A percentile compares a stretch with the other conserved stretches of the same genome.
These are phyloP conservation scores for Wickerhamomyces queroliae DNA, from an alignment of 805 yeast species.

Conservation along the genomic window DNA sequence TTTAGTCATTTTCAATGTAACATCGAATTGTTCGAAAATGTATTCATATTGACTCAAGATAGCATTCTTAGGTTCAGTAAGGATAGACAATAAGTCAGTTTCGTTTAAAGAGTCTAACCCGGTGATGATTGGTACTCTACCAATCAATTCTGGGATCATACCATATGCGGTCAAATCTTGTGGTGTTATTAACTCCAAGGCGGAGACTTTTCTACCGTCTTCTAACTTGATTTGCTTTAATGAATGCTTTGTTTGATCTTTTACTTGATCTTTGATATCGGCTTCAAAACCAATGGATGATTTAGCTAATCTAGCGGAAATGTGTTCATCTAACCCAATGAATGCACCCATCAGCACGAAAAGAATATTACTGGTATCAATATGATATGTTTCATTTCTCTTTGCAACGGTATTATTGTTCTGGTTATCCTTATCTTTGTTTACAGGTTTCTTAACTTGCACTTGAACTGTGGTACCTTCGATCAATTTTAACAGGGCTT, in stretches of 20 bases:
- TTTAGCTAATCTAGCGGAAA: conserved; percentile 32
- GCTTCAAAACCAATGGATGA: conserved; percentile 21
- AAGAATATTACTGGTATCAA: conserved; percentile 50
- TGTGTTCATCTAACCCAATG: conserved; percentile 48
- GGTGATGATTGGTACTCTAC: conserved; percentile 51
- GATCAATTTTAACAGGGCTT: conserved; percentile 47
- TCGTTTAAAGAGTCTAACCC: conserved; percentile 40
- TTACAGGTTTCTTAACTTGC: conserved; percentile 38
- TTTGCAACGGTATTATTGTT: conserved; percentile 27
- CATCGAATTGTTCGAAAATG: conserved; percentile 47
- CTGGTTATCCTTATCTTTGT: conserved; percentile 21
- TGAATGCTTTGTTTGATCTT: conserved; percentile 15
- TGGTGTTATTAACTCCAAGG: conserved; percentile 41
- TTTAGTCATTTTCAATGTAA: conserved; percentile 40
- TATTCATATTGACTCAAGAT: conserved; percentile 47
- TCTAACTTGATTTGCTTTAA: conserved; percentile 30
- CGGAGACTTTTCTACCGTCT: conserved; percentile 32
- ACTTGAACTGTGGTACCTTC: conserved; percentile 51
- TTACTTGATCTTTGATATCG: conserved; percentile 8
- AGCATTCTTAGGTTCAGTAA: conserved; percentile 52
- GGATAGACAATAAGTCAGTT: conserved; percentile 40
- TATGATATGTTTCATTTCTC: conserved; percentile 37
- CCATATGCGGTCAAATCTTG: conserved; percentile 48
- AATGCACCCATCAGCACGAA: conserved; percentile 60
- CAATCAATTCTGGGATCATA: conserved; percentile 53